Evolutionary conservation across 2,329 filamentous ascomycete species (phyloP), one percentile per base, ranked within the genome.

Genomic region (Exophiala xenobiotica): DNA sequence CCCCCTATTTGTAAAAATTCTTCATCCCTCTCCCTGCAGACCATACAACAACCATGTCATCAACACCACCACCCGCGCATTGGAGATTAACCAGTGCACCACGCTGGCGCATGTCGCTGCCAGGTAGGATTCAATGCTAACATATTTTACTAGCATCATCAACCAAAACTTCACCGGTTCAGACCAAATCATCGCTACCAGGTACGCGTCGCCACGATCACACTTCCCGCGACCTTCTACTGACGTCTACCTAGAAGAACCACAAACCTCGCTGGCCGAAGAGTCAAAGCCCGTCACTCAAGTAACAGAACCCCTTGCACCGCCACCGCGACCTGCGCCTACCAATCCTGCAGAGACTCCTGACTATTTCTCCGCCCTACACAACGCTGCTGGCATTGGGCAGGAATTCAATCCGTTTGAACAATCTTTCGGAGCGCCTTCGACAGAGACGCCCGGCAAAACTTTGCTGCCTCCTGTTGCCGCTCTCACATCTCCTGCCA

Each of bases 391-490:
- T 45, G 53, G 50, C 48, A 53, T 48, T n/a, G n/a, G n/a, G 45
- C 76, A 68, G 74, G 93, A 97, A 75, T 90, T 90, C 54, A 97
- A 99, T 71, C 92, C 93, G 6, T 97, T 99, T 65, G 93, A 97
- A 69, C 89, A 93, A 71, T 96, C 92, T 5, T 99, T 99, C 68
- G 85, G 83, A 35, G 78, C 76, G 31, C 78, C 71, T 19, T 80
- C 77, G 41, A 74, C 83, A 62, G 89, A 95, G 68, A 95, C 92
- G 24, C 90, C 92, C 12, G 88, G 89, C 61, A 86, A 85, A 65
- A 78, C 80, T 31, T 86, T 96, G 65, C 77, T 99, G 57, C 93
- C 93, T 44, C 88, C 91, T 12, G 90, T 97, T 61, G 90, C 90
- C 40, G 82, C 90, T 57, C 80, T 99, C 63, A 95, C 93, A 19